Base-by-base conservation (phyloP, 352 stramenopile genomes). In the Globisporangium yorkense region DNA sequence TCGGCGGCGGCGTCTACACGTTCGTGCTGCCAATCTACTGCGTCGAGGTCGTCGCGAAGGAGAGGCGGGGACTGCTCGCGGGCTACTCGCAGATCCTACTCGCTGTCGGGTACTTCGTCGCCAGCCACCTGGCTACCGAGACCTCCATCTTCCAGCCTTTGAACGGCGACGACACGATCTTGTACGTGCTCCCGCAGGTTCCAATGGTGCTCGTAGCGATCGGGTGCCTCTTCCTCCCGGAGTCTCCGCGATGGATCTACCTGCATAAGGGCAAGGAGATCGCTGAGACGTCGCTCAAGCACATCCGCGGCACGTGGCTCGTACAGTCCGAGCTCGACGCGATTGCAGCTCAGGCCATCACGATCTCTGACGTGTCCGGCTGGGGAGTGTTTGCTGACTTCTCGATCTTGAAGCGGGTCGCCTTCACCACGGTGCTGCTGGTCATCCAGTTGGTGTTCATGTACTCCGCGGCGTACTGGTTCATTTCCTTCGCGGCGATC, bases 231-330 rank as follows among this genome's bases (percentile, higher is more conserved):
- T 75, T 58, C 18, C 72, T 86, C 7, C 76, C 76, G 0, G 75
- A 87, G 51, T 72, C 61, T 20, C 76, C 76, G 50, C 74, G 76
- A 13, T 87, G 69, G 69, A 66, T 71, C 15, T 75, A 83, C 63
- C 21, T 67, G 59, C 56, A 79, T 46, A 79, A 74, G 44, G 70
- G 74, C 48, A 71, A 74, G 18, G 72, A 82, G 1, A 56, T 57
- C 47, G 76, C 76, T 1, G 63, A 71, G 48, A 47, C 47, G 13
- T 52, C 70, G 15, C 65, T 77, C 45, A 70, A 58, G 27, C 58
- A 56, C 16, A 56, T 77, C 5, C 65, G 62, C 8, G n/a, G 63
- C 31, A 70, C 61, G 29, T 56, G 63, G 41, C 54, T 64, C 46
- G 63, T 76, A 29, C 40, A 58, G 20, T 51, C 50, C 40, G 63